Evolutionary conservation across 306 rosid species (phyloP).

Genomic region (Dryas alaskensis): DNA sequence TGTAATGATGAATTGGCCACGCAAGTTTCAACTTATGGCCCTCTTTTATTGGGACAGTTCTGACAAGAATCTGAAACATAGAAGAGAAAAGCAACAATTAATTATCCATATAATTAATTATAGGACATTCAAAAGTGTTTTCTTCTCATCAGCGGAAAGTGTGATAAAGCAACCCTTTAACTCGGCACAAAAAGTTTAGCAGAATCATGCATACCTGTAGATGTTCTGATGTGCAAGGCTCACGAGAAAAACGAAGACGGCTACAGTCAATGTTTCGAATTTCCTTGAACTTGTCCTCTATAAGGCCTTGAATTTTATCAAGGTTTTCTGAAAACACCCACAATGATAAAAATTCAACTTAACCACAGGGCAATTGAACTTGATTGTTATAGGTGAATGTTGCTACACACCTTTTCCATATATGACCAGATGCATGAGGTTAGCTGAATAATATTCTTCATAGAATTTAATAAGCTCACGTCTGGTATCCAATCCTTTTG

Average conservation of each 20-base stretch:
- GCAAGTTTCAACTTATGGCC: constrained; percentile 73
- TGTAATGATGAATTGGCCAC: constrained; percentile 86
- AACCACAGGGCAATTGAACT: not conserved
- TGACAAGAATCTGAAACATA: constrained; percentile 73
- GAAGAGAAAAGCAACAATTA: constrained; percentile 16
- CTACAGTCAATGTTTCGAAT: constrained; percentile 56
- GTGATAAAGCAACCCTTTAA: constrained; percentile 10
- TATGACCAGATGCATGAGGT: constrained; percentile 75
- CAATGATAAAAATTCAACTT: constrained; percentile 10
- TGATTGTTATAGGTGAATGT: constrained; percentile 16
- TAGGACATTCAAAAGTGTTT: not conserved
- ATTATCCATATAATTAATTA: not conserved
- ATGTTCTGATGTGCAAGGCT: constrained; percentile 85
- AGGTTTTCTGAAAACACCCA: constrained; percentile 62
- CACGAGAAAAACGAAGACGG: constrained; percentile 43
- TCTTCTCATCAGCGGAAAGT: not conserved
- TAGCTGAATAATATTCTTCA: constrained; percentile 81
- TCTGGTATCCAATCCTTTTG: constrained; percentile 79
- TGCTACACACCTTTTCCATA: constrained; percentile 69
- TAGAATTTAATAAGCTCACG: constrained; percentile 78
- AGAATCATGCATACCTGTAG: constrained; percentile 53
- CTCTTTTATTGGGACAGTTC: constrained; percentile 78
- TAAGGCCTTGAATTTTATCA: constrained; percentile 72
- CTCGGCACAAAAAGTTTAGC: constrained; percentile 23
- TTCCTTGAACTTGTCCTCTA: constrained; percentile 73